Conservation (phyloP, 2,329 filamentous ascomycete species). For the Parasarocladium wereldwijsianum region DNA sequence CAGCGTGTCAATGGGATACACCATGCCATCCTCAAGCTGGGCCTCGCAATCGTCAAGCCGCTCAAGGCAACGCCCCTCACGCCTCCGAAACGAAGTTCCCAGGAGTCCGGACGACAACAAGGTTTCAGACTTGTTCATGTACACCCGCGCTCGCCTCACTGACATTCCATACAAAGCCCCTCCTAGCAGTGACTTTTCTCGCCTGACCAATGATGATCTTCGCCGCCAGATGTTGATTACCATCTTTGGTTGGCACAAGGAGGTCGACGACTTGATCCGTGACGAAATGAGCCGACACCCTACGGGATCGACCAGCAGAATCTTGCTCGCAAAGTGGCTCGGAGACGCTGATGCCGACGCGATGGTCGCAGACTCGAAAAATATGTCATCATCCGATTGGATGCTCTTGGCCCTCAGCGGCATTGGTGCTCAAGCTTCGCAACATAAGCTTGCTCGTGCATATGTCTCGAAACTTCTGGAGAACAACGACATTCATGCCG, state of each 20-base stretch:
- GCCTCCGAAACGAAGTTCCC: slow-evolving; percentile 66
- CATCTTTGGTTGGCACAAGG: slow-evolving; percentile 89
- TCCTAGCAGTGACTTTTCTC: slow-evolving; percentile 38
- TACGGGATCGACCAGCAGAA: slow-evolving; percentile 57
- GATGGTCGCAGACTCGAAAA: slow-evolving; percentile 64
- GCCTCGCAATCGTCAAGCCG: slow-evolving; percentile 33
- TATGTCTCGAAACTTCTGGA: slow-evolving; percentile 85
- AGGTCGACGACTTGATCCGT: slow-evolving; percentile 64
- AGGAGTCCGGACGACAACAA: slow-evolving; percentile 57
- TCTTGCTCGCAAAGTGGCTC: slow-evolving; percentile 85
- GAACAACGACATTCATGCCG: slow-evolving; percentile 79
- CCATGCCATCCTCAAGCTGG: slow-evolving; percentile 19
- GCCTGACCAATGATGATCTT: slow-evolving; percentile 63
- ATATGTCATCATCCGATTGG: slow-evolving; percentile 92
- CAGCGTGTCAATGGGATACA: slow-evolving; percentile 35
- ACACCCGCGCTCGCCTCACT: slow-evolving; percentile 62
- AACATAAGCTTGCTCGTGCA: slow-evolving; percentile 79
- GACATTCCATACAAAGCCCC: slow-evolving; percentile 72
- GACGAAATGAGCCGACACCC: slow-evolving; percentile 72
- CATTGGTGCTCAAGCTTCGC: slow-evolving; percentile 60
- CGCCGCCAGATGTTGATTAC: slow-evolving; percentile 82
- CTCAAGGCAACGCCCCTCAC: slow-evolving; percentile 42
- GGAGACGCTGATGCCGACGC: slow-evolving; percentile 72
- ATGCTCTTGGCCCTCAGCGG: slow-evolving; percentile 87
- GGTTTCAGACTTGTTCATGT: slow-evolving; percentile 72